Conservation (phyloP, 1,284 basidiomycete species). For the Cutaneotrichosporon cavernicola region DNA sequence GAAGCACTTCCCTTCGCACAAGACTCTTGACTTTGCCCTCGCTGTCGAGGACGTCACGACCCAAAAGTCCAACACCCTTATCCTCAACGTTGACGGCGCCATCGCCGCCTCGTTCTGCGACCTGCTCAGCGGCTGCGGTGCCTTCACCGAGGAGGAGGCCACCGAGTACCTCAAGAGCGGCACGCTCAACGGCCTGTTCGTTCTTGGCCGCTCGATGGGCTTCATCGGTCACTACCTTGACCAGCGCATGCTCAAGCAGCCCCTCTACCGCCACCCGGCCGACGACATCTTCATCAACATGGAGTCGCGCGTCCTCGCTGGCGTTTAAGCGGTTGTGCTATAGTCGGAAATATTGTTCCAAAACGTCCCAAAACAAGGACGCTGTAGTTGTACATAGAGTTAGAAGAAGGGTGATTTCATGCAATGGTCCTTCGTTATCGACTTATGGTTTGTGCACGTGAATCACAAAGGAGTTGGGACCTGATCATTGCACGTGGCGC, state of each 20-base stretch:
- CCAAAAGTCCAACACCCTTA: slow-evolving; percentile 91
- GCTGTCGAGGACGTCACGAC: slow-evolving; percentile 98
- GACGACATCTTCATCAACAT: slow-evolving; percentile 28
- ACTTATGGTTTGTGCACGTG: no score
- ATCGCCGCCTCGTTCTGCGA: slow-evolving; percentile 98
- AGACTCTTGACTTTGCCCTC: slow-evolving; percentile 93
- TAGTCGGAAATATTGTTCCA: background rate
- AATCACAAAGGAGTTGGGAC: no score
- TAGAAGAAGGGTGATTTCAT: background rate
- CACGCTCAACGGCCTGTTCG: slow-evolving; percentile 88
- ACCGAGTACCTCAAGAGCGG: slow-evolving; percentile 88
- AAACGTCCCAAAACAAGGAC: background rate
- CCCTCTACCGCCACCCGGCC: slow-evolving; percentile 67
- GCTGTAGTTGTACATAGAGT: slow-evolving; percentile 11
- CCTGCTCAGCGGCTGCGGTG: slow-evolving; percentile 85
- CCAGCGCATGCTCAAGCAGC: slow-evolving; percentile 90
- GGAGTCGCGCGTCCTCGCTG: slow-evolving; percentile 12
- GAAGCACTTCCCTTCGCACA: slow-evolving; percentile 91
- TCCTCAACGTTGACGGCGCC: slow-evolving; percentile 95
- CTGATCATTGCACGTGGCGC: no score
- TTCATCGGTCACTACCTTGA: slow-evolving; percentile 66
- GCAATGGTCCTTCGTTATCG: background rate
- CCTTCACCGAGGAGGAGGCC: slow-evolving; percentile 93
- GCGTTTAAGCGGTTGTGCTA: background rate
- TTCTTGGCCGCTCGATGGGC: slow-evolving; percentile 93